Base-by-base conservation (phyloP, 768 basidiomycete genomes). In the Rhizopogon vesiculosus region DNA sequence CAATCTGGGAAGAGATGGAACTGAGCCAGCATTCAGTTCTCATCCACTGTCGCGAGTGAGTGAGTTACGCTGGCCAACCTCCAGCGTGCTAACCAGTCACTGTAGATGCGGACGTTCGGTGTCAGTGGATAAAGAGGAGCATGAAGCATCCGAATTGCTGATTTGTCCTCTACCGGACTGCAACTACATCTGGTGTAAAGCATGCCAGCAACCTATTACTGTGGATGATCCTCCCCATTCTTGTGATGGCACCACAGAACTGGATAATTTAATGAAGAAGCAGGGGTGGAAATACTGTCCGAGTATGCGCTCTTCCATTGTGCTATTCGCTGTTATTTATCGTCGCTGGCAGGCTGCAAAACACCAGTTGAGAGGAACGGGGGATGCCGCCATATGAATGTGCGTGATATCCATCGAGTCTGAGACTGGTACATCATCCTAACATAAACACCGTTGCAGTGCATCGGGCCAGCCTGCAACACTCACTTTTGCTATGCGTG, bases 211-310 rank as follows among this genome's bases (percentile, higher is more conserved):
- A 54, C 40, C 67, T 58, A 58, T 74, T 51, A 51, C 58, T 7
- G 18, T 66, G 9, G 68, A 64, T 16, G 76, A 72, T 6, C 74
- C 72, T 12, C 68, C 70, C 53, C 82, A 85, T 63, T 80, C 80
- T 0, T 87, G 85, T 63, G 84, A 85, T 55, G 83, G 81, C 3
- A 72, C 79, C 13, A 71, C 72, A 2, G 85, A 86, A 61, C 72
- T 86, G 7, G 74, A 77, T 3, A 67, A 76, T 50, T 56, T 84
- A 44, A 81, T 85, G 79, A 64, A 69, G 38, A 58, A 71, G 60
- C 68, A 73, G 16, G 84, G 84, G 5, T 87, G 85, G 86, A 82
- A 80, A 57, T 75, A 77, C 51, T 87, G 86, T 63, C 82, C 86
- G 56, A 81, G 85, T 72, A 60, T 49, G 74, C 59, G 10, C n/a